Evolutionary conservation across 2,329 filamentous ascomycete genomes (phyloP).

Genomic region (Diaporthe caulivora): DNA sequence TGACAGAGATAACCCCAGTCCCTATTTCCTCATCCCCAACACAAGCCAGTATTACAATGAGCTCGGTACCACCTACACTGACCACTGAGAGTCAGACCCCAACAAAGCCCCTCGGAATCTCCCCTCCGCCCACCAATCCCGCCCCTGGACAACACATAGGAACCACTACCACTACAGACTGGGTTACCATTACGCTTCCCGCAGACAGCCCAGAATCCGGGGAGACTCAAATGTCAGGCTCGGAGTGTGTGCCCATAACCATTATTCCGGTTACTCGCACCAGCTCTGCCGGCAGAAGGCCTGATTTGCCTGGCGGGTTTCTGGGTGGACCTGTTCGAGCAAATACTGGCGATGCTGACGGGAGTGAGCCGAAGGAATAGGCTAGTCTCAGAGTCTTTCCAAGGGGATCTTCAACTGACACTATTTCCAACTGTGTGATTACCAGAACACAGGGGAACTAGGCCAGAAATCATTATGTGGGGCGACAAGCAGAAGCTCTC

Average conservation of each 20-base stretch:
- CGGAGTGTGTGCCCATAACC: constrained; percentile 4
- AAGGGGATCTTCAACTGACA: background rate
- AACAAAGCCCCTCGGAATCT: background rate
- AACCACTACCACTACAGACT: background rate
- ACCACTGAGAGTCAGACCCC: background rate
- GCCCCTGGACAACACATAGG: background rate
- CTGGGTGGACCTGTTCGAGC: background rate
- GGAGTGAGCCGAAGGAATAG: background rate
- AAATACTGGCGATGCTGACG: background rate
- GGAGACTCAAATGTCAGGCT: background rate
- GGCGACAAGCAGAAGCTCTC: no score
- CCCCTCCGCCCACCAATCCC: no score
- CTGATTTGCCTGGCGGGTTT: background rate
- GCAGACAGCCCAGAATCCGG: background rate
- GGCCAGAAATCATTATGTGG: no score
- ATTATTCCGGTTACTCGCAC: background rate
- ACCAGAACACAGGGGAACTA: no score
- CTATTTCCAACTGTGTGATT: no score
- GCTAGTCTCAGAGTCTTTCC: no score
- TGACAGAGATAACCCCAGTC: background rate
- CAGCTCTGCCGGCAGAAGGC: background rate
- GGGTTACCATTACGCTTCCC: background rate
- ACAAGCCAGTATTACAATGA: background rate
- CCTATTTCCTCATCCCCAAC: background rate
- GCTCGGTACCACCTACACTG: background rate